Base-by-base conservation (phyloP, 2,329 filamentous ascomycete species). In the Aspergillus sp. region DNA sequence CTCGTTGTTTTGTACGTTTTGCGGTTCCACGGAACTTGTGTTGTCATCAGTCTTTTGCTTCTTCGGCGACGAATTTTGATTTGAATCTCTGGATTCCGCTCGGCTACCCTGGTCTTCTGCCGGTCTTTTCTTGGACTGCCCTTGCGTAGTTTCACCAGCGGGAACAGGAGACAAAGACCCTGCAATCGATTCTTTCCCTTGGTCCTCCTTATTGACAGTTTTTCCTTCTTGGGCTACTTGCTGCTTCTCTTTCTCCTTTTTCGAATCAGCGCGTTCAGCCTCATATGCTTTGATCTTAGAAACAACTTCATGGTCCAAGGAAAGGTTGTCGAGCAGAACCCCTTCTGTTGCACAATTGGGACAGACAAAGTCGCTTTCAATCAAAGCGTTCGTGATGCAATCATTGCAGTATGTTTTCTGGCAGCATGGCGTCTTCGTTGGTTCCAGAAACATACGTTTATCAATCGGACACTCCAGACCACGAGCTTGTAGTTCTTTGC, bases 341-440 rank as follows among this genome's bases (percentile, higher is more conserved):
- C 88, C 88, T 67, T 95, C 90, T 54, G 85, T 86, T 72, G 88
- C 83, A 77, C 93, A 98, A 59, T 84, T 85, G 55, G 93, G 93
- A 72, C 93, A 98, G 71, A 90, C 79, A 73, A 98, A 90, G 79
- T 98, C 93, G 81, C 86, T 93, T 77, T 97, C 90, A 74, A 96
- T 91, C 72, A 98, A 84, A 73, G 90, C 88, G 81, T 95, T 95
- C 69, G 93, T 94, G 74, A 98, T 96, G 85, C 93, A 98, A 70
- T 96, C 90, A 82, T 93, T 93, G 80, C 93, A 98, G 79, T 95
- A 98, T 67, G 90, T 96, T 81, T 87, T 94, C 75, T 87, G 82
- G 79, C 93, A 98, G 81, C 93, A 98, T 58, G 93, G 91, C 66
- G 93, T 97, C 82, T 95, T 95, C 80, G 94, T 93, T 80, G 93